phyloP scores from a whole-genome alignment of 257 asterid genomes.

The Agastache rugosa region DNA sequence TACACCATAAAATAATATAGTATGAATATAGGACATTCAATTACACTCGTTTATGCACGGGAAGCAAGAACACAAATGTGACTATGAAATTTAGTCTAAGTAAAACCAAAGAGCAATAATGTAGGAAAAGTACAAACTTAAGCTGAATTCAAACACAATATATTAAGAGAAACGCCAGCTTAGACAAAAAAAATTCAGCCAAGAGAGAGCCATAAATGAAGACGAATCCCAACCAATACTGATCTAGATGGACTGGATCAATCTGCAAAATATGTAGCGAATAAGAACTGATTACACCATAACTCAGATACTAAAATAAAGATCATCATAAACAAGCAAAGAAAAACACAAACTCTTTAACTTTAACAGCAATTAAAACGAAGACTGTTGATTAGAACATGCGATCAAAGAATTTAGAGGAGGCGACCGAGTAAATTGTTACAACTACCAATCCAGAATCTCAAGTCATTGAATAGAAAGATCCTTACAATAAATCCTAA shows the following conservation, averaged over 20 bases:
- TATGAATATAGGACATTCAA: background rate
- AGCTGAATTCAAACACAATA: background rate
- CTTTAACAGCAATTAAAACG: background rate
- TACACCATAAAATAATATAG: background rate
- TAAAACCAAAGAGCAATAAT: background rate
- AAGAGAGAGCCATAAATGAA: background rate
- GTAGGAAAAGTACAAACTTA: background rate
- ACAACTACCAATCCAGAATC: background rate
- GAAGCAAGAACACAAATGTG: too few species aligned
- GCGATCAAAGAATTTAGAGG: slow-evolving; percentile 44
- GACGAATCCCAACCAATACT: slow-evolving; percentile 7
- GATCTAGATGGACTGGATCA: slow-evolving; percentile 37
- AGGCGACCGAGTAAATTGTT: slow-evolving; percentile 41
- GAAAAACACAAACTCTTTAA: background rate
- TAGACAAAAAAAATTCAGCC: background rate
- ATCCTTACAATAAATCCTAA: background rate
- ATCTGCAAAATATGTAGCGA: background rate
- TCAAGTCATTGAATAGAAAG: background rate
- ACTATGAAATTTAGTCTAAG: background rate
- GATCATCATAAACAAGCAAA: background rate
- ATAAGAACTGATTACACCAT: background rate
- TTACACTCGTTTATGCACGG: background rate
- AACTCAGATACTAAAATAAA: background rate
- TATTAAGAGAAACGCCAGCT: background rate
- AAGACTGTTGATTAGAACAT: background rate